Conservation (phyloP, 192 early-diverging fungal species). For the Entomortierella lignicola region DNA sequence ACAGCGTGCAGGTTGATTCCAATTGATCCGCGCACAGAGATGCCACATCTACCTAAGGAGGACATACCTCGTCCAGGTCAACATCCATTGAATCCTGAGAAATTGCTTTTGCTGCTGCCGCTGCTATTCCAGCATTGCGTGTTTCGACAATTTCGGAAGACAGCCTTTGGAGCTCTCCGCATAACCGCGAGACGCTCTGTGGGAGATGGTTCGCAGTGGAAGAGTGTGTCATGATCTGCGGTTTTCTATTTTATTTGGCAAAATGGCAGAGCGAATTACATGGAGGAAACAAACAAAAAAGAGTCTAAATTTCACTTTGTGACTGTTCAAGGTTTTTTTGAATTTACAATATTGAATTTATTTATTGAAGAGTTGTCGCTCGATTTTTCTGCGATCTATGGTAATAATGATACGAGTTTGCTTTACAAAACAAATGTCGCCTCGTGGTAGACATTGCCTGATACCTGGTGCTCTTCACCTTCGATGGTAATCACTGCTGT, state of each 20-base stretch:
- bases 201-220: conserved; percentile 2
- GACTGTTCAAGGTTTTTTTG: not conserved
- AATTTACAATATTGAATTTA: too few relatives aligned
- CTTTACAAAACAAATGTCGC: conserved; percentile 74
- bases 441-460: conserved; percentile 86
- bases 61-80: conserved; percentile 16
- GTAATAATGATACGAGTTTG: too few relatives aligned
- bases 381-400: too few relatives aligned
- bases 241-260: not conserved
- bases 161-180: conserved; percentile 17
- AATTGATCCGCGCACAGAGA: too few relatives aligned
- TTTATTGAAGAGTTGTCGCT: too few relatives aligned
- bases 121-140: not conserved
- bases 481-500: conserved; percentile 79
- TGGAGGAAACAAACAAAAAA: too few relatives aligned
- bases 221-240: conserved; percentile 14
- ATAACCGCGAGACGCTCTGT: conserved; percentile 29
- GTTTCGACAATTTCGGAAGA: conserved; percentile 19
- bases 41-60: not conserved
- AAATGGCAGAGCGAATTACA: too few relatives aligned
- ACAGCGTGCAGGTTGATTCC: too few relatives aligned
- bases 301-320: too few relatives aligned
- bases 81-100: conserved; percentile 32
- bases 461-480: conserved; percentile 68
- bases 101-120: not conserved